Evolutionary conservation across 73 alveolate genomes (phyloP).

Genomic region (Tetrahymena borealis): DNA sequence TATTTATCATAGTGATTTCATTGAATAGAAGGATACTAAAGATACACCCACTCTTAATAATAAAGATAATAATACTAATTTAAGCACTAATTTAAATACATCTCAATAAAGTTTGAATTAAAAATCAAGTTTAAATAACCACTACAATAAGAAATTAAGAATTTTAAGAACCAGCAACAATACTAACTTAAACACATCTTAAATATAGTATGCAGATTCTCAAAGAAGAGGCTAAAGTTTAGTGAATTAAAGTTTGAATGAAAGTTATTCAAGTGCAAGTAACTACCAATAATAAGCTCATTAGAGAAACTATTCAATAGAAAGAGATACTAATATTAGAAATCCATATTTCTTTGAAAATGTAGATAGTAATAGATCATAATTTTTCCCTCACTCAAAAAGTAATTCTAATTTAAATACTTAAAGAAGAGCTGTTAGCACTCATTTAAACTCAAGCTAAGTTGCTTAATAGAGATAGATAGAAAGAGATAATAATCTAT

Average conservation of each 20-base stretch:
- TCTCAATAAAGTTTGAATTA: background rate
- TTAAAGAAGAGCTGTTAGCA: background rate
- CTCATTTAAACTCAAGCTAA: background rate
- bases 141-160: background rate
- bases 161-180: background rate
- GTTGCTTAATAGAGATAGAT: background rate
- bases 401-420: background rate
- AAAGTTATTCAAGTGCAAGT: background rate
- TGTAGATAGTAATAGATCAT: background rate
- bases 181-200: background rate
- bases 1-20: background rate
- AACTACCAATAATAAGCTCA: background rate
- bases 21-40: background rate
- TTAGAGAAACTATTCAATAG: background rate
- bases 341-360: background rate
- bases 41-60: background rate
- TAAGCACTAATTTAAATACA: background rate
- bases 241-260: background rate
- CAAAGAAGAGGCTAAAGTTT: background rate
- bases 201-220: background rate
- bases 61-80: background rate
- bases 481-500: background rate
- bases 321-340: background rate
- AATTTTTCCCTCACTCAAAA: background rate
- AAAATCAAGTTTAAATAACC: background rate